These are phyloP conservation scores for Pythium inflatum DNA, from an alignment of 352 stramenopile species.

Conservation along the genomic window DNA sequence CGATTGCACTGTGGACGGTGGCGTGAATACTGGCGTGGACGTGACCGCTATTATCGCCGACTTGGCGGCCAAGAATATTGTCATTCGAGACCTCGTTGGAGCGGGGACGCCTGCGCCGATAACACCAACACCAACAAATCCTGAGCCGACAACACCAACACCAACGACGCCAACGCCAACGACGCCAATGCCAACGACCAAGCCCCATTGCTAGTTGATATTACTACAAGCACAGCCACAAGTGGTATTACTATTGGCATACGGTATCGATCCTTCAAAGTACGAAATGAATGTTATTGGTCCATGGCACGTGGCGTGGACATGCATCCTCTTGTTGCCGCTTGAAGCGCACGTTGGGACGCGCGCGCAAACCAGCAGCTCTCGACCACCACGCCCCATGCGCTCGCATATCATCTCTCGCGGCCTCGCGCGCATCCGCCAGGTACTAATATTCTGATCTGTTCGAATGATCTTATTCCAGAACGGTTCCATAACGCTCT, in stretches of 20 bases:
- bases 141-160: no score
- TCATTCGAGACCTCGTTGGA: conserved; percentile 2
- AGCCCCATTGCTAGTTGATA: no score
- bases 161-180: no score
- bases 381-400: not conserved
- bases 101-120: not conserved
- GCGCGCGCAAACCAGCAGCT: not conserved
- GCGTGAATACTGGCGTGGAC: conserved; percentile 40
- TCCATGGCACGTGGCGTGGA: conserved; percentile 14
- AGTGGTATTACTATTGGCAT: no score
- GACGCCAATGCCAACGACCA: no score
- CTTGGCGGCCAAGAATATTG: conserved; percentile 1
- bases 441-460: not conserved
- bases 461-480: not conserved
- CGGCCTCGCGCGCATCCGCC: conserved; percentile 5
- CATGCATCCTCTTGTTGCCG: not conserved
- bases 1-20: no score
- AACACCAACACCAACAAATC: no score
- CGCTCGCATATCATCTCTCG: conserved; percentile 26
- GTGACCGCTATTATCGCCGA: conserved; percentile 14
- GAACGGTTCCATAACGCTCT: not conserved
- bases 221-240: no score
- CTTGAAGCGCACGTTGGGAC: not conserved
- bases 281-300: conserved; percentile 12
- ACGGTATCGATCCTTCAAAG: not conserved